Percentiles rank a stretch among this genome's conserved stretches.
phyloP scores from a whole-genome alignment of 257 asterid genomes.

The Scutellaria baicalensis region DNA sequence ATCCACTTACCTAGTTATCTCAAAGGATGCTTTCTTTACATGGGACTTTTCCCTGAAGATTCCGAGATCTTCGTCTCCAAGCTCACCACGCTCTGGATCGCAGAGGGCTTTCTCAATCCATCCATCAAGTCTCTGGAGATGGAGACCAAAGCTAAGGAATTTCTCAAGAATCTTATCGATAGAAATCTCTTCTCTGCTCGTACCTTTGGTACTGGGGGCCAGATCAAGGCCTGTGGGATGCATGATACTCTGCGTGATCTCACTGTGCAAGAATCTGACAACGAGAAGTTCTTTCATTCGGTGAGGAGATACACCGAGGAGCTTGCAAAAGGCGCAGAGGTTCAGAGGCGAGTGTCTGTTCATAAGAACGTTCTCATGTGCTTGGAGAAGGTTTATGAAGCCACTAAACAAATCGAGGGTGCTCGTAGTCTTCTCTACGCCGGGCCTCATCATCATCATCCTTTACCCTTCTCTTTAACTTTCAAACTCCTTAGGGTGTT shows the following conservation, averaged over 20 bases:
- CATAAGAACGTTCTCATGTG: slow-evolving; percentile 26
- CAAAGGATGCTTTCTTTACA: slow-evolving; percentile 33
- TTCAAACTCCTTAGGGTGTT: slow-evolving; percentile 23
- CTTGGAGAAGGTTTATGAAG: slow-evolving; percentile 6
- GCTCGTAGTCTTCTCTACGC: slow-evolving; percentile 21
- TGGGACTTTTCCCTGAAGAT: slow-evolving; percentile 29
- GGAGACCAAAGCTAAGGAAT: not conserved
- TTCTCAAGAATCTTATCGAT: slow-evolving; percentile 7
- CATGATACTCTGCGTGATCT: slow-evolving; percentile 20
- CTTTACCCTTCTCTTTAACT: slow-evolving; percentile 10
- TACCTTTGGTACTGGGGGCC: not conserved
- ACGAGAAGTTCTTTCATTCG: slow-evolving; percentile 17
- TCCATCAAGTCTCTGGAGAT: not conserved
- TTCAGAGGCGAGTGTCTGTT: slow-evolving; percentile 12
- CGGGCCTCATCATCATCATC: slow-evolving; percentile 25
- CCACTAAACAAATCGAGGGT: not conserved
- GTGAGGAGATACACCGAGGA: not conserved
- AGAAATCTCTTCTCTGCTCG: slow-evolving; percentile 15
- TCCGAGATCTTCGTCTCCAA: slow-evolving; percentile 18
- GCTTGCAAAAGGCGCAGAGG: not conserved
- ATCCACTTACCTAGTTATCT: slow-evolving; percentile 19
- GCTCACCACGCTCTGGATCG: slow-evolving; percentile 31
- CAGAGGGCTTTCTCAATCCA: slow-evolving; percentile 20
- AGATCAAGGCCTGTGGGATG: slow-evolving; percentile 11
- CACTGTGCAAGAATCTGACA: slow-evolving; percentile 2